Evolutionary conservation across 352 stramenopile species (phyloP).

Genomic region (Globisporangium abappressorium): DNA sequence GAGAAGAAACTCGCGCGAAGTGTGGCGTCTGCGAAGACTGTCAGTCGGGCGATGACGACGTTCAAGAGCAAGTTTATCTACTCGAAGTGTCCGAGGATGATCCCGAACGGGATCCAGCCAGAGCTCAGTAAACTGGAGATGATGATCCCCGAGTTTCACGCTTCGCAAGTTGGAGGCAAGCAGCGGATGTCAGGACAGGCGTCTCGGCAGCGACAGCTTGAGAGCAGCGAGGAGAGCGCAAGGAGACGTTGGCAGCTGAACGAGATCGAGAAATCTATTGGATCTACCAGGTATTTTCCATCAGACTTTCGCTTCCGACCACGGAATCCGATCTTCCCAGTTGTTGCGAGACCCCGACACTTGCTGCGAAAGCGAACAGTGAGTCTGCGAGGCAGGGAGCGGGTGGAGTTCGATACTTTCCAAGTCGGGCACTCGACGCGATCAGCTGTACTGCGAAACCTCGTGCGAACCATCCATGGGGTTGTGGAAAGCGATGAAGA

Average conservation of each 20-base stretch:
- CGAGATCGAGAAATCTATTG: conserved; percentile 59
- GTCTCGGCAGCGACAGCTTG: conserved; percentile 5
- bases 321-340: conserved; percentile 38
- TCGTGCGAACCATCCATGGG: conserved; percentile 55
- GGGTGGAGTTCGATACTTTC: conserved; percentile 21
- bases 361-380: conserved; percentile 33
- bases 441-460: conserved; percentile 39
- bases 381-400: conserved; percentile 8
- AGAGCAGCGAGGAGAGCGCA: conserved; percentile 9
- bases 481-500: conserved; percentile 29
- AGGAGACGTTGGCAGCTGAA: conserved; percentile 50
- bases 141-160: conserved; percentile 79
- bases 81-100: conserved; percentile 72
- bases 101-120: conserved; percentile 49
- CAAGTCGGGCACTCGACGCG: conserved; percentile 39
- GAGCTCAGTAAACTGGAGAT: conserved; percentile 54
- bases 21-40: conserved; percentile 74
- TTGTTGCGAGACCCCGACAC: conserved; percentile 36
- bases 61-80: conserved; percentile 91
- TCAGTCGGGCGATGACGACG: conserved; percentile 76
- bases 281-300: conserved; percentile 42
- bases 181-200: conserved; percentile 14
- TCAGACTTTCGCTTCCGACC: conserved; percentile 27
- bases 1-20: conserved; percentile 85
- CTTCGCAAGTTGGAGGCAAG: conserved; percentile 70